Evolutionary conservation across 2,329 filamentous ascomycete species (phyloP), one percentile per base, ranked within the genome.

Genomic region (Aspergillus sp.): DNA sequence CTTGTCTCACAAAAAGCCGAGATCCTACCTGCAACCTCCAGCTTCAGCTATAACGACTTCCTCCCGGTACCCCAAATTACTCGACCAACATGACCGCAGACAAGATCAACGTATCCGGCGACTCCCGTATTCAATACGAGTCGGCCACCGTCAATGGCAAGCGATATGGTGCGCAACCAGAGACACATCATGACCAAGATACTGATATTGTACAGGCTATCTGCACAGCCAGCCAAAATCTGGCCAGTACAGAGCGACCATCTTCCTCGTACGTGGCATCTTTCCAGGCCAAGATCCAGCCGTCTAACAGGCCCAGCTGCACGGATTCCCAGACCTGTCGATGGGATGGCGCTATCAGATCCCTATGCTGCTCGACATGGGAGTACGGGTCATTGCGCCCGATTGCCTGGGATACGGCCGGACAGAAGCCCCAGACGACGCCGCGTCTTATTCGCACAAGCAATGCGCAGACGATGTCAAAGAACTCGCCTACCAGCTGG

Each of bases 311-410:
- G 26, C 3, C n/a, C 13, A 15, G 17, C 19, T 22, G 19, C 82
- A 86, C 59, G 88, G 88, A 44, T 93, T 80, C 63, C 88, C 88
- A 1, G 86, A 94, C 60, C 61, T 91, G 12, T 75, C 76, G 6
- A 78, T 86, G 52, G 86, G 82, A 52, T 96, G 89, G 89, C 80
- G 88, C 40, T 80, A 84, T 60, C 88, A 95, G 60, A 82, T 95
- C 38, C 86, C 88, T 0, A 61, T 76, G 46, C 71, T 96, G 14
- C 60, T 82, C 20, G 70, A 78, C 4, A 67, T 85, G 35, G 81
- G 80, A 14, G 74, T 89, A 43, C 75, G 82, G 35, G 85, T 94
- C 34, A 75, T 96, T 15, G 84, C 77, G 8, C 82, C 86, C 0
- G 86, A 95, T 60, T 80, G 86, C 69, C 72, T 93, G 47, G 89